Conservation (phyloP, 2,329 filamentous ascomycete genomes). For the Esteya vermicola region DNA sequence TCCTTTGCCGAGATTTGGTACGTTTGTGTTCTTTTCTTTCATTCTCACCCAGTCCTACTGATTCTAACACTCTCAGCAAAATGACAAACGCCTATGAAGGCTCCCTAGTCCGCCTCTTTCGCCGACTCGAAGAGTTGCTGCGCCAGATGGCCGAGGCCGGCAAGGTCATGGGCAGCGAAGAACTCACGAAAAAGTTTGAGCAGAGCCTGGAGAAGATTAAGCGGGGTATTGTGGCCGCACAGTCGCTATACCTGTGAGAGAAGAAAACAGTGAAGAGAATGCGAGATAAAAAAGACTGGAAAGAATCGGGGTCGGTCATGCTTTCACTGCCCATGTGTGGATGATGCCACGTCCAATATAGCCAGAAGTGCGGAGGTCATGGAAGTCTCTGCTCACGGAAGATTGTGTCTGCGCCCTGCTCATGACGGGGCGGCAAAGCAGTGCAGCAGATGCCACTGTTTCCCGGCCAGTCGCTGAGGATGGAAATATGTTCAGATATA, state of each 20-base stretch:
- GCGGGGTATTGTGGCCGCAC: slow-evolving; percentile 86
- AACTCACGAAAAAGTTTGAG: slow-evolving; percentile 86
- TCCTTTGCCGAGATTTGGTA: slow-evolving; percentile 93
- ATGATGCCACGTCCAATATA: too few relatives aligned
- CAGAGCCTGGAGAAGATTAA: slow-evolving; percentile 71
- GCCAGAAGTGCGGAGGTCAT: too few relatives aligned
- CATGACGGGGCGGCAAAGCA: too few relatives aligned
- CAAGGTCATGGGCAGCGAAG: slow-evolving; percentile 97
- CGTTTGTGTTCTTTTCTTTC: slow-evolving; percentile 17
- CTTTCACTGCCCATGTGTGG: background rate
- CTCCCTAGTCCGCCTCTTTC: slow-evolving; percentile 89
- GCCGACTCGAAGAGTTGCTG: slow-evolving; percentile 82
- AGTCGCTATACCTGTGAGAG: slow-evolving; percentile 88
- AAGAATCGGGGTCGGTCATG: slow-evolving; percentile 14
- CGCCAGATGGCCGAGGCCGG: slow-evolving; percentile 90
- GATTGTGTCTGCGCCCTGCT: too few relatives aligned
- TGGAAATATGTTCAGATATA: too few relatives aligned
- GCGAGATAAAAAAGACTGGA: too few relatives aligned
- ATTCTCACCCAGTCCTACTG: background rate
- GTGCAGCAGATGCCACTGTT: too few relatives aligned
- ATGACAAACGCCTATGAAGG: slow-evolving; percentile 99
- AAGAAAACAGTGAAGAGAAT: too few relatives aligned
- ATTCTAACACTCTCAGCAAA: slow-evolving; percentile 42
- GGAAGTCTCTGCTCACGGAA: too few relatives aligned
- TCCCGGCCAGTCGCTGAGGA: too few relatives aligned